These are phyloP conservation scores for maize (Zea mays) DNA, from an alignment of 176 grass and related monocot species.

Conservation along the genomic window Zm-B73-REFERENCE-NAM-5.0 NC_050096.1:235673501-235674000, in stretches of 20 bases:
- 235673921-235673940: conserved; percentile 27
- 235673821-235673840: conserved; percentile 36
- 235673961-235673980: conserved; percentile 19
- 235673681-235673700: conserved; percentile 4
- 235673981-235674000: background rate
- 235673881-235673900: conserved; percentile 26
- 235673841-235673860: conserved; percentile 24
- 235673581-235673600: too few species aligned
- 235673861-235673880: conserved; percentile 30
- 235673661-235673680: background rate
- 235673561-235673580: too few species aligned
- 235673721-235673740: background rate
- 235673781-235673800: conserved; percentile 33
- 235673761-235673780: conserved; percentile 25
- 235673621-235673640: background rate
- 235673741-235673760: conserved; percentile 34
- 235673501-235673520: too few species aligned
- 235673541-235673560: too few species aligned
- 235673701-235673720: background rate
- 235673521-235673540: too few species aligned
- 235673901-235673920: conserved; percentile 26
- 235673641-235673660: conserved; percentile 19
- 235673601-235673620: background rate
- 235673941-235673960: conserved; percentile 20
- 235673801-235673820: conserved; percentile 42